Conservation (phyloP, 1,284 basidiomycete genomes). For the Cystobasidiaceae sp. region DNA sequence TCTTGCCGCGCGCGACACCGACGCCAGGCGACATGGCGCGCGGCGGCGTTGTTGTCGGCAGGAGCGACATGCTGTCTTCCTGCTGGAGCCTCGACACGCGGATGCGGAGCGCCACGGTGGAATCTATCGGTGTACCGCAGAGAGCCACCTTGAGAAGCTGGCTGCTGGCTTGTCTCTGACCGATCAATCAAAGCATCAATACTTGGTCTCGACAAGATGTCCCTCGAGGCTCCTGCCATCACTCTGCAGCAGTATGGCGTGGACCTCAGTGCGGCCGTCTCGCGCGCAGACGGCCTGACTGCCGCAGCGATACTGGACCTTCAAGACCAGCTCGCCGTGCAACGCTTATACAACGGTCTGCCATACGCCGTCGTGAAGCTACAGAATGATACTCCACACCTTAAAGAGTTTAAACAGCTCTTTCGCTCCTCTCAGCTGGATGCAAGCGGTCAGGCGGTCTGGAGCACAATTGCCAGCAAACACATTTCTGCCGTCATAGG, state of each 20-base stretch:
- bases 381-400: background rate
- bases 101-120: conserved; percentile 16
- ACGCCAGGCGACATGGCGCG: background rate
- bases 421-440: background rate
- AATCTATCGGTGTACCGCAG: too few species aligned
- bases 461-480: conserved; percentile 17
- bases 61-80: conserved; percentile 12
- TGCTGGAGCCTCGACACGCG: background rate
- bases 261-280: conserved; percentile 6
- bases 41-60: conserved; percentile 10
- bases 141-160: too few species aligned
- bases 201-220: too few species aligned
- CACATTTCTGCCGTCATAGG: conserved; percentile 1
- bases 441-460: background rate
- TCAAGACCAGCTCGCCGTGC: conserved; percentile 1
- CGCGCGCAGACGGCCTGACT: conserved; percentile 1
- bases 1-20: conserved; percentile 10
- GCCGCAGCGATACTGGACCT: conserved; percentile 9
- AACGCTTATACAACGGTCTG: conserved; percentile 2
- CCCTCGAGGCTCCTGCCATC: background rate
- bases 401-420: background rate
- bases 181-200: too few species aligned
- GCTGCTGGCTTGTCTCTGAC: too few species aligned
- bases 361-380: background rate
- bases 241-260: conserved; percentile 5